Percentiles rank a stretch among this genome's conserved stretches.
These are phyloP conservation scores for Tetrahymena elliotti DNA, from an alignment of 73 alveolate species.

Conservation along the genomic window DNA sequence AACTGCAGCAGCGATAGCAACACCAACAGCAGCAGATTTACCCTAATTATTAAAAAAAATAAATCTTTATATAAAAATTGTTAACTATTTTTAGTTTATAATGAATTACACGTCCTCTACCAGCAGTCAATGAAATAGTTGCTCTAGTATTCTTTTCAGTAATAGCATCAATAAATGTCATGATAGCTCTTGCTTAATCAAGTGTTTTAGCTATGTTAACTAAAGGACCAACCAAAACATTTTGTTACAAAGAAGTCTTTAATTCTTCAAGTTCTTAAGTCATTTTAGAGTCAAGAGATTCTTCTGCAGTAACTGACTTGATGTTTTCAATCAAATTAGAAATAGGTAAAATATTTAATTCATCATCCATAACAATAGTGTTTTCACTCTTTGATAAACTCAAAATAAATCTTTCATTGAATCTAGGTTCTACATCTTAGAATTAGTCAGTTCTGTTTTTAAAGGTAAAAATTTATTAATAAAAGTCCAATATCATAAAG, in stretches of 20 bases:
- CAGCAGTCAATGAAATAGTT: slow-evolving; percentile 96
- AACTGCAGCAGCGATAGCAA: slow-evolving; percentile 96
- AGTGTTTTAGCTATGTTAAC: slow-evolving; percentile 85
- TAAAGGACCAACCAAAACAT: slow-evolving; percentile 42
- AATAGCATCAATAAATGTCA: slow-evolving; percentile 90
- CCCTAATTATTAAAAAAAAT: slow-evolving; percentile 31
- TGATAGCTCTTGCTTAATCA: slow-evolving; percentile 89
- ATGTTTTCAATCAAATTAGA: slow-evolving; percentile 74
- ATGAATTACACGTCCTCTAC: slow-evolving; percentile 91
- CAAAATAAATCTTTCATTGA: slow-evolving; percentile 95
- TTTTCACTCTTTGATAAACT: slow-evolving; percentile 73
- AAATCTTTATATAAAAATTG: not conserved
- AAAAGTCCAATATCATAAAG: not conserved
- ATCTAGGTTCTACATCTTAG: slow-evolving; percentile 93
- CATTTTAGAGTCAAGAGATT: slow-evolving; percentile 25
- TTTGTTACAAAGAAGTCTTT: slow-evolving; percentile 6
- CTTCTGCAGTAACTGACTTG: slow-evolving; percentile 26
- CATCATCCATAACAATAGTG: slow-evolving; percentile 97
- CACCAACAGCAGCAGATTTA: slow-evolving; percentile 95
- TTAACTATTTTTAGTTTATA: too few species aligned
- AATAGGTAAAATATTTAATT: slow-evolving; percentile 94
- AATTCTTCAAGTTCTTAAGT: slow-evolving; percentile 7
- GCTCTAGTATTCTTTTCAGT: slow-evolving; percentile 88
- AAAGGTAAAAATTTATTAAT: too few species aligned
- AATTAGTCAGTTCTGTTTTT: slow-evolving; percentile 16